A percentile compares a stretch with the other conserved stretches of the same genome.
Evolutionary conservation across 2,329 filamentous ascomycete genomes (phyloP).

Genomic region (Monosporascus sp.): DNA sequence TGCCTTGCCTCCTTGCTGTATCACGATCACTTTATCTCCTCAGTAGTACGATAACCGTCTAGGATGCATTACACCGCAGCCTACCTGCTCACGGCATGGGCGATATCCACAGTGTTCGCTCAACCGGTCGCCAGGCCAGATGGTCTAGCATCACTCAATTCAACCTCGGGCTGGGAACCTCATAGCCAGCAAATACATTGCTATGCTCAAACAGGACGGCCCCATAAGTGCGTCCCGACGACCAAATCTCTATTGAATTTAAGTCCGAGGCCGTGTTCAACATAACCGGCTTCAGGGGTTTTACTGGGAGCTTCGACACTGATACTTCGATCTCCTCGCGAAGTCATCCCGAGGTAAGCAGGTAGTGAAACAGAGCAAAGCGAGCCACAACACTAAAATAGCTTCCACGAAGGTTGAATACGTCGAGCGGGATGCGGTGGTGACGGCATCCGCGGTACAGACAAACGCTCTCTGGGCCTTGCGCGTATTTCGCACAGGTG

Average conservation of each 20-base stretch:
- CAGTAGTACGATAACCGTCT: too few relatives aligned
- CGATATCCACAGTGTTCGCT: too few relatives aligned
- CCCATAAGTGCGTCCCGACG: conserved; percentile 25
- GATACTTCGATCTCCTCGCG: conserved; percentile 35
- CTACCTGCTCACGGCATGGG: too few relatives aligned
- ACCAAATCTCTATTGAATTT: conserved; percentile 21
- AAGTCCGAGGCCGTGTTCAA: conserved; percentile 28
- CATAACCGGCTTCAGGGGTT: conserved; percentile 34
- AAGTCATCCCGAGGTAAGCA: conserved; percentile 32
- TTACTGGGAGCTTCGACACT: conserved; percentile 37
- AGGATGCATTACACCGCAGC: too few relatives aligned
- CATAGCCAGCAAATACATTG: conserved; percentile 33
- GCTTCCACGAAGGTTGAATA: conserved; percentile 23
- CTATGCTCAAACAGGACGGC: conserved; percentile 37
- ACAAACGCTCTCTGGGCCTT: conserved; percentile 36
- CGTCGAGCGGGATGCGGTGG: conserved; percentile 28
- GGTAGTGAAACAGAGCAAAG: background rate
- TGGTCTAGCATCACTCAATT: background rate
- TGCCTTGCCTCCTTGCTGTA: too few relatives aligned
- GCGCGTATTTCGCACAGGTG: conserved; percentile 38
- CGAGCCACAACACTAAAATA: conserved; percentile 2
- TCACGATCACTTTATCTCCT: too few relatives aligned
- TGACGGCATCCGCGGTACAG: conserved; percentile 7
- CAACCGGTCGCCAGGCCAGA: too few relatives aligned
- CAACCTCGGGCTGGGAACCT: background rate